A percentile compares a stretch with the other conserved stretches of the same genome.
Evolutionary conservation across 2,329 filamentous ascomycete genomes (phyloP).

Genomic region (Penicillium fuscoglaucum): DNA sequence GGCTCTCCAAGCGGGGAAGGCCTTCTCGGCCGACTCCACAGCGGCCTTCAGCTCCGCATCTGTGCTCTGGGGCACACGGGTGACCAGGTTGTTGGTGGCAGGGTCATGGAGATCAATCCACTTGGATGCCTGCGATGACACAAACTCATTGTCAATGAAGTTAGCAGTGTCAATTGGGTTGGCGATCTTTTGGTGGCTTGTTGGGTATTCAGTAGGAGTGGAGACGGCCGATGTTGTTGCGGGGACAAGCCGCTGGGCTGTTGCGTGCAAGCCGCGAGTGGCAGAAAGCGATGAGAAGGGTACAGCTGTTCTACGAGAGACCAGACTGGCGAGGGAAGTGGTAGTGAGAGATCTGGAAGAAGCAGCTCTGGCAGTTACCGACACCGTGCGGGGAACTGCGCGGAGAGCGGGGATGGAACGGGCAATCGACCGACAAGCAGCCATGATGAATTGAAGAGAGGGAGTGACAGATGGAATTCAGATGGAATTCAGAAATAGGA

Average conservation of each 20-base stretch:
- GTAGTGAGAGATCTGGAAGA: conserved; percentile 29
- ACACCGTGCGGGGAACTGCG: conserved; percentile 38
- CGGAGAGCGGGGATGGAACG: conserved; percentile 43
- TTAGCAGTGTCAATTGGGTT: conserved; percentile 60
- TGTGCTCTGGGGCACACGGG: conserved; percentile 65
- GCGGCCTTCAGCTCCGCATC: conserved; percentile 63
- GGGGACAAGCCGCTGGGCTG: conserved; percentile 52
- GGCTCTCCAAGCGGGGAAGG: conserved; percentile 62
- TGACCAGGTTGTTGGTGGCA: conserved; percentile 67
- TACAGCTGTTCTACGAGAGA: conserved; percentile 17
- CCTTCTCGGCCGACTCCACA: conserved; percentile 62
- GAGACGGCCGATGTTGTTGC: conserved; percentile 52
- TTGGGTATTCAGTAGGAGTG: conserved; percentile 57
- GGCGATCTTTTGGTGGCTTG: conserved; percentile 55
- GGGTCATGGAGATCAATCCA: conserved; percentile 67
- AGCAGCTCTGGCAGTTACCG: conserved; percentile 30
- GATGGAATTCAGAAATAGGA: background rate
- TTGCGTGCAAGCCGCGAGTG: conserved; percentile 52
- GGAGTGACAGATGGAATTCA: background rate
- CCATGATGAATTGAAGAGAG: conserved; percentile 31
- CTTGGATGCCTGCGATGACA: conserved; percentile 56
- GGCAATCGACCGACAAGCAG: conserved; percentile 40
- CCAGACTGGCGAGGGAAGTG: conserved; percentile 23
- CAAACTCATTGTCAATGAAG: conserved; percentile 65
- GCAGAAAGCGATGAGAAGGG: conserved; percentile 28